phyloP scores from a whole-genome alignment of 371 early-diverging fungal genomes.

The Rhizopus arrhizus region DNA sequence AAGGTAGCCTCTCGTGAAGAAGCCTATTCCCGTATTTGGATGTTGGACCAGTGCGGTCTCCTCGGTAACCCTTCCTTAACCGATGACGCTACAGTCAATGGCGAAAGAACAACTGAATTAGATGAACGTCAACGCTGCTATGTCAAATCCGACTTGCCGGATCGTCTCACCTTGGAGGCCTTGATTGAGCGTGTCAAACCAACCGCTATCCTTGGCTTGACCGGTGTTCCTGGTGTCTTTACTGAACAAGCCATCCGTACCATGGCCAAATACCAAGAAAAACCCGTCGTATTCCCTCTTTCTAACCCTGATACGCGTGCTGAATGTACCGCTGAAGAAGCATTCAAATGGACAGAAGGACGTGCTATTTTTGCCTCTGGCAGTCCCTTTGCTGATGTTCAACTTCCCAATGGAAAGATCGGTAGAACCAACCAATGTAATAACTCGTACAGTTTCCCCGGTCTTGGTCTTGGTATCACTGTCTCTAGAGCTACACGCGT shows the following conservation, averaged over 20 bases:
- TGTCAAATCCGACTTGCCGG: conserved; percentile 55
- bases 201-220: conserved; percentile 63
- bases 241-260: conserved; percentile 55
- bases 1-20: conserved; percentile 58
- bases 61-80: conserved; percentile 48
- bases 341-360: conserved; percentile 63
- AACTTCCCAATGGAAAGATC: conserved; percentile 45
- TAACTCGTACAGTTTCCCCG: conserved; percentile 65
- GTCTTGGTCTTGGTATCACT: conserved; percentile 62
- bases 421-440: conserved; percentile 64
- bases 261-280: conserved; percentile 63
- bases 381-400: conserved; percentile 58
- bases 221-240: conserved; percentile 63
- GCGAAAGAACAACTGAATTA: conserved; percentile 28
- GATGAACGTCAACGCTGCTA: conserved; percentile 59
- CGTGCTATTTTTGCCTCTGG: conserved; percentile 68
- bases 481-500: conserved; percentile 57
- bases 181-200: conserved; percentile 65
- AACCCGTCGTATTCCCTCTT: conserved; percentile 66
- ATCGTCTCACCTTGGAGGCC: conserved; percentile 55
- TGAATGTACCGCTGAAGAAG: conserved; percentile 68
- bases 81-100: neutral
- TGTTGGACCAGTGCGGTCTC: conserved; percentile 61
- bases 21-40: conserved; percentile 58
- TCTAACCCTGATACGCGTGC: conserved; percentile 67